Evolutionary conservation across 1,139 yeast species (phyloP).

Genomic region (Kodamaea plutei): DNA sequence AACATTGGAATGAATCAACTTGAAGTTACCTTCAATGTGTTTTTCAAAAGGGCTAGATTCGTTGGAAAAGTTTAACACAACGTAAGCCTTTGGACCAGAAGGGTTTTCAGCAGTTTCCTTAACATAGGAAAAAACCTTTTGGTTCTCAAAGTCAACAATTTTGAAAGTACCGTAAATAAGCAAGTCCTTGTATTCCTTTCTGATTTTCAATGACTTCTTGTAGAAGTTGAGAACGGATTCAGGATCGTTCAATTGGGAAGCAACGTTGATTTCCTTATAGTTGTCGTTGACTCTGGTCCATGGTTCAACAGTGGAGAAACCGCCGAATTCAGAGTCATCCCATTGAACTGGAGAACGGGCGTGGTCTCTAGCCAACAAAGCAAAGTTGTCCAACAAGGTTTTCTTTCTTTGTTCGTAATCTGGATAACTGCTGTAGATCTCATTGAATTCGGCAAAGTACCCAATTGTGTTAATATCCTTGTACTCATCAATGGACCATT

Average conservation of each 20-base stretch:
- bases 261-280: constrained; percentile 47
- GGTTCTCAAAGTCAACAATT: constrained; percentile 36
- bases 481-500: constrained; percentile 49
- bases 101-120: constrained; percentile 20
- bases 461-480: constrained; percentile 47
- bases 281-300: constrained; percentile 56
- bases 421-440: constrained; percentile 27
- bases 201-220: constrained; percentile 36
- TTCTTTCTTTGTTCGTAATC: constrained; percentile 24
- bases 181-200: constrained; percentile 43
- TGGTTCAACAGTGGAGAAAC: constrained; percentile 48
- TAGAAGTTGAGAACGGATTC: constrained; percentile 46
- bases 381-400: constrained; percentile 29
- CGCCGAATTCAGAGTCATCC: constrained; percentile 42
- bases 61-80: constrained; percentile 44
- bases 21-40: constrained; percentile 26
- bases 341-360: constrained; percentile 61
- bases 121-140: constrained; percentile 34
- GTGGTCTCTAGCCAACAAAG: constrained; percentile 47
- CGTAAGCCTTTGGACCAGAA: constrained; percentile 26
- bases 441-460: constrained; percentile 35
- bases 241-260: constrained; percentile 42
- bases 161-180: constrained; percentile 48
- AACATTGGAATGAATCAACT: constrained; percentile 28
- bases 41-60: constrained; percentile 27